Base-by-base conservation (phyloP, 495 filamentous ascomycete species). In the Aspergillus mulundensis region DNA sequence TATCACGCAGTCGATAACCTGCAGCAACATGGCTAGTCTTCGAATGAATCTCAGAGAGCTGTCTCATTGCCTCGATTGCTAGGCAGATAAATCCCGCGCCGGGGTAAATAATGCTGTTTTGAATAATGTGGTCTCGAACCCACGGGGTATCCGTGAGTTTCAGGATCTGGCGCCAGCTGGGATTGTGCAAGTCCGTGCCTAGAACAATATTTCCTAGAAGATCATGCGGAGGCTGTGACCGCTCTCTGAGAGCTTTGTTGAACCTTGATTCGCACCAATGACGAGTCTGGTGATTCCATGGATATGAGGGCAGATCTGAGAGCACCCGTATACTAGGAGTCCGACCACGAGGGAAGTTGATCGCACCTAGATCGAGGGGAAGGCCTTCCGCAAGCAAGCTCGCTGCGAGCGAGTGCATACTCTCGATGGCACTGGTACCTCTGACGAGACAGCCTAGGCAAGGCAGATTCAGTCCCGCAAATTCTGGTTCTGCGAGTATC, bases 101-200 rank as follows among this genome's bases (percentile, higher is more conserved):
- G 6, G 32, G 32, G 32, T 11, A 36, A 3, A 36, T 3, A 36
- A 36, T 36, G 11, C 12, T 15, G 2, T 36, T 10, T 14, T 36
- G 32, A 10, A 36, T 10, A 14, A 36, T 10, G 76, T 80, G 78
- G 10, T 78, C 77, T n/a, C 53, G 49, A 3, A 81, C 51, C 80
- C 80, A 82, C 0, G 73, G 70, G 12, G 74, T 56, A 39, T 77
- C 67, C 5, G 70, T 61, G 3, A 71, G 56, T 5, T 55, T 53
- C 1, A 84, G 36, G 0, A 77, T 45, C 54, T 79, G 79, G n/a
- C 77, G 63, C 78, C 78, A 83, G 5, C 52, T 66, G 5, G 76
- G 77, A 28, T 25, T 38, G 28, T 77, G 67, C 4, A 68, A 28
- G 2, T 63, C 54, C 18, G 56, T 71, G 54, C 70, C 77, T 7